Conservation (phyloP, 805 yeast species). For the Clavispora santaluciae region DNA sequence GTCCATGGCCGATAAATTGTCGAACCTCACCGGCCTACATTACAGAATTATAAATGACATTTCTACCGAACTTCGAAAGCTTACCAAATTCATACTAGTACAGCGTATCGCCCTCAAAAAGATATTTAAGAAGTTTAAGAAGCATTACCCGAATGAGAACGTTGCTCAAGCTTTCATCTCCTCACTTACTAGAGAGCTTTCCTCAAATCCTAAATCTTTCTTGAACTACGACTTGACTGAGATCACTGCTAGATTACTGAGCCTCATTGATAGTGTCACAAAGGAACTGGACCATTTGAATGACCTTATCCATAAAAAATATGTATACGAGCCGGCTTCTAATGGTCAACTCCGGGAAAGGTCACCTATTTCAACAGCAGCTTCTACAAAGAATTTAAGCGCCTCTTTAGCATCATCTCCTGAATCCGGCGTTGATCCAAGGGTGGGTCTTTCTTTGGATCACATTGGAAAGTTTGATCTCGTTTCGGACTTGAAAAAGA, state of each 20-base stretch:
- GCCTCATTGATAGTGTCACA: constrained; percentile 11
- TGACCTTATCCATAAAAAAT: constrained; percentile 8
- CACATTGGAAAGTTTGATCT: constrained; percentile 28
- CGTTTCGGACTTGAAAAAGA: constrained; percentile 29
- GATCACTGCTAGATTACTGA: constrained; percentile 45
- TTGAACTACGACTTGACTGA: constrained; percentile 55
- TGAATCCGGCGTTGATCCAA: constrained; percentile 9
- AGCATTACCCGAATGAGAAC: constrained; percentile 33
- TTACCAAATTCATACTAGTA: constrained; percentile 65
- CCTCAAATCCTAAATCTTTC: constrained; percentile 50
- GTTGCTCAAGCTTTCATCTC: constrained; percentile 27
- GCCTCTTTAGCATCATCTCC: constrained; percentile 7
- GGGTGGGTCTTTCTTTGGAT: constrained; percentile 9
- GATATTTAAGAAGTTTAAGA: constrained; percentile 63
- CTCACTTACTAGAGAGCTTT: constrained; percentile 28
- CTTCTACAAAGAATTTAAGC: constrained; percentile 4
- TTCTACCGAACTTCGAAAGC: constrained; percentile 50
- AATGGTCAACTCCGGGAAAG: constrained; percentile 4
- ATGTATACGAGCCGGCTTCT: background rate
- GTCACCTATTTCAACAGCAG: constrained; percentile 8
- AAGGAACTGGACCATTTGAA: constrained; percentile 11
- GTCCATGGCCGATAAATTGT: constrained; percentile 7
- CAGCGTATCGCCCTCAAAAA: constrained; percentile 74
- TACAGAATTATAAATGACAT: constrained; percentile 35
- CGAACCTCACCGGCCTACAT: constrained; percentile 23